Evolutionary conservation across 2,329 filamentous ascomycete species (phyloP), one percentile per base, ranked within the genome.

Genomic region (Botryosphaeria dothidea): DNA sequence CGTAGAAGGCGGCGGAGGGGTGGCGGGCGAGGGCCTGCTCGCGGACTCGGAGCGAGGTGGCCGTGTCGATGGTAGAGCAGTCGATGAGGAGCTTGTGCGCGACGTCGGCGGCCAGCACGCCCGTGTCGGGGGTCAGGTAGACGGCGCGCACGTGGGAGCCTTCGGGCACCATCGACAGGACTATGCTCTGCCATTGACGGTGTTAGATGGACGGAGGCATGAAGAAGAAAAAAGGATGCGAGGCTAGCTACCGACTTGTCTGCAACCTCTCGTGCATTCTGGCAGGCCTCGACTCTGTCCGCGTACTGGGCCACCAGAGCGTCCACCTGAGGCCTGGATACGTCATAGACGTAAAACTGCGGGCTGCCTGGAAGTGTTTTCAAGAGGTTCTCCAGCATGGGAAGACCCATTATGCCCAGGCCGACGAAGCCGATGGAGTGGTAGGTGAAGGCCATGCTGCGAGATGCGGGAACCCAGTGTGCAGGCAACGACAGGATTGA

Each of bases 31-130:
- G 54, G 27, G 81, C 76, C 25, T 79, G 74, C 1, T 80, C 73
- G 64, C 79, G 79, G 25, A 85, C 79, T 13, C 74, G 73, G 25
- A 84, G 75, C 38, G 79, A 84, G 3, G 82, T 85, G 4, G 78
- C 80, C 0, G 82, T 83, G 68, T 86, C 84, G 71, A 86, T 86
- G 8, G 84, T 86, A 0, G 82, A 84, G 71, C 82, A 85, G 71
- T 86, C 84, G 67, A 86, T 79, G 46, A 85, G 73, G 21, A 85
- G 75, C 66, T 84, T 83, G 15, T 82, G 71, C 31, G 79, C 74
- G n/a, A 78, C 69, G 51, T 78, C 73, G 27, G 77, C 76, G 25
- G 76, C 75, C 54, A 80, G 78, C 31, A 84, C 75, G 57, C 81
- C 82, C 9, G 73, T 78, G 13, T 72, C 66, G 1, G 75, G 72